Evolutionary conservation across 75 land plant genomes (phyloP).

Genomic region (Picea sitchensis): DNA sequence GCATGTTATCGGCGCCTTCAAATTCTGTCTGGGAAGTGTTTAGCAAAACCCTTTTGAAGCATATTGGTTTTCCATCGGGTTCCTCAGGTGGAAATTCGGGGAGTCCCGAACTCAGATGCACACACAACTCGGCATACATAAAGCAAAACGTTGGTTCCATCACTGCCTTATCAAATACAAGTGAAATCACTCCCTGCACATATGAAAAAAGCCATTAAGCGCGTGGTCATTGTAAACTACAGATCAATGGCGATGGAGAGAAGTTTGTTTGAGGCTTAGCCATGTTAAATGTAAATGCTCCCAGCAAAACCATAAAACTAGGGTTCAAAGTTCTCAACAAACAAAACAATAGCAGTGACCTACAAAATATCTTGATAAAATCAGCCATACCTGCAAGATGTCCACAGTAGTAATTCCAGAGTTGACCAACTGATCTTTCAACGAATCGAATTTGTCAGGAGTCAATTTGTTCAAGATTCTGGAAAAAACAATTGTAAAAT

Average conservation of each 20-base stretch:
- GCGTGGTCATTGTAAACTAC: neutral
- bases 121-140: slow-evolving; percentile 79
- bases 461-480: slow-evolving; percentile 81
- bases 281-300: neutral
- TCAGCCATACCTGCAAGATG: slow-evolving; percentile 35
- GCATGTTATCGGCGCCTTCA: slow-evolving; percentile 72
- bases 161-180: slow-evolving; percentile 91
- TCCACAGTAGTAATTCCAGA: slow-evolving; percentile 73
- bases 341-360: neutral
- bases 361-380: slow-evolving; percentile 14
- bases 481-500: too few species aligned
- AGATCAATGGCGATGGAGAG: neutral
- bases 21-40: slow-evolving; percentile 88
- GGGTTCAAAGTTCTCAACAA: neutral
- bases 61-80: slow-evolving; percentile 48
- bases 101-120: slow-evolving; percentile 60
- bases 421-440: slow-evolving; percentile 63
- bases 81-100: slow-evolving; percentile 66
- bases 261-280: too few species aligned
- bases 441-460: slow-evolving; percentile 72
- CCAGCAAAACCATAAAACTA: neutral
- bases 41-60: slow-evolving; percentile 74
- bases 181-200: slow-evolving; percentile 52
- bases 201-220: neutral
- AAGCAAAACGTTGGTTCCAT: slow-evolving; percentile 88